Base-by-base conservation (phyloP, 352 stramenopile genomes). In the Pythium sp. region DNA sequence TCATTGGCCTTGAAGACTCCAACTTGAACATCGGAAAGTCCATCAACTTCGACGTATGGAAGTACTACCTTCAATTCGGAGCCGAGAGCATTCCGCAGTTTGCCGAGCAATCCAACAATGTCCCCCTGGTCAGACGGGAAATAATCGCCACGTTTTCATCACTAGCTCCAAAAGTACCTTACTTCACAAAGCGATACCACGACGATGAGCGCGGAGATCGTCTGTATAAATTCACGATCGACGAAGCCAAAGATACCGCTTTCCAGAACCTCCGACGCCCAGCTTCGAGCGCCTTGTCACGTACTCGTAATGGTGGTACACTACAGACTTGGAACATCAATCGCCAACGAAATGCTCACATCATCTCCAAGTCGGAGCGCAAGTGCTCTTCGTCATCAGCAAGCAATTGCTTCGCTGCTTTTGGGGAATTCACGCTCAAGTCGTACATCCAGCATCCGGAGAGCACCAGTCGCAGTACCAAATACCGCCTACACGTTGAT, bases 21-120 rank as follows among this genome's bases (percentile, higher is more conserved):
- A 67, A 72, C 14, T 64, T 82, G 63, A 77, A 73, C 36, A 74
- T 84, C 18, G 76, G 76, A 43, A 80, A 82, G 49, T 82, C 74
- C 5, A 78, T 84, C 55, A 64, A 63, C 26, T 87, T 84, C 47
- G 65, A 84, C 41, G 68, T 73, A 0, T 62, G 69, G 47, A 62
- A 69, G 12, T 87, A 84, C 38, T 74, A 74, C 38, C 59, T 71
- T 15, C 65, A 76, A 32, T 78, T 76, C 14, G 70, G 73, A 30
- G 22, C 64, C 7, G 22, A 60, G 3, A 38, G 15, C 28, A 63
- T 60, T 15, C 57, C 20, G 5, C 64, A 64, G 22, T 34, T 59
- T 26, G 26, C 32, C 11, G 58, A n/a, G n/a, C 56, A 51, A 9
- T 22, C 58, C n/a, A 51, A 46, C 28, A 49, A 36, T 38, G 28